Conservation (phyloP, 345 rosid genomes). For the Salix dunnii region DNA sequence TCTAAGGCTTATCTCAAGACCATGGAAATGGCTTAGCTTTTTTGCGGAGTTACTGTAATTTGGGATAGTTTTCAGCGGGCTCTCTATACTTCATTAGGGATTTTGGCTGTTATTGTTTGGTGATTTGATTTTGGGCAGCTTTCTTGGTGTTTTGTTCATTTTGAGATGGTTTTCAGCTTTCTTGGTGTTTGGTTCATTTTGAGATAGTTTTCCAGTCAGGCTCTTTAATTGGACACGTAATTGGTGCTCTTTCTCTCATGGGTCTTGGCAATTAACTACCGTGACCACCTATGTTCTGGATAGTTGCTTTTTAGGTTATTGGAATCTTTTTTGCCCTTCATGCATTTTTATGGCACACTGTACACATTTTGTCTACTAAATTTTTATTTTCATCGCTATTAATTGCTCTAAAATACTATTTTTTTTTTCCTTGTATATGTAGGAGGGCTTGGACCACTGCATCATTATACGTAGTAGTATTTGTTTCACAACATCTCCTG, state of each 20-base stretch:
- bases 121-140: background rate
- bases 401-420: background rate
- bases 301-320: background rate
- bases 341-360: background rate
- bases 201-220: background rate
- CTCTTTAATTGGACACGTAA: background rate
- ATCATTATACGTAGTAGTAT: slow-evolving; percentile 10
- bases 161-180: no score
- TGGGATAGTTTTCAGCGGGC: background rate
- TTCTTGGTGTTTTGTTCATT: background rate
- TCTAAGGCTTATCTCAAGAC: background rate
- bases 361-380: background rate
- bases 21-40: background rate
- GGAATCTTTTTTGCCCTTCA: background rate
- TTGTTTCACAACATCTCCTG: slow-evolving; percentile 12
- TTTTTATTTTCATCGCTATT: background rate
- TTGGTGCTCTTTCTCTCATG: background rate
- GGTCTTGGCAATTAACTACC: background rate
- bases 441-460: slow-evolving; percentile 34
- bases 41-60: background rate
- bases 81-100: background rate
- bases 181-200: background rate
- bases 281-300: background rate
- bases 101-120: background rate
- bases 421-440: slow-evolving; percentile 1